These are phyloP conservation scores for Russula emetica DNA, from an alignment of 768 basidiomycete genomes.

Conservation along the genomic window DNA sequence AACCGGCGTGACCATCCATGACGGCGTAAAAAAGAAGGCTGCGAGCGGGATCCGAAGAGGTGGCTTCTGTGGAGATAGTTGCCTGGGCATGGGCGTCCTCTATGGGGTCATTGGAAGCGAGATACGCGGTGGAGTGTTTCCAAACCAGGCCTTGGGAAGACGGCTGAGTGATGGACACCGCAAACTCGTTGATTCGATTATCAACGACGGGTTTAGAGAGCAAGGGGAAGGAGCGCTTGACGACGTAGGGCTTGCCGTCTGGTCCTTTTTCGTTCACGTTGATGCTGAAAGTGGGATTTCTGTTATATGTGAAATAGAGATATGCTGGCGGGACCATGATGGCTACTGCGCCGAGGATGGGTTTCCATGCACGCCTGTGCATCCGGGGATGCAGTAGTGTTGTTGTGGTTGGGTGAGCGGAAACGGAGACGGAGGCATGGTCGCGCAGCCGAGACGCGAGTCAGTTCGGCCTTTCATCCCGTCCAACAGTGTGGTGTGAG, in stretches of 20 bases:
- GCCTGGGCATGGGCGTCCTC: constrained; percentile 82
- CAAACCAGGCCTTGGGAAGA: constrained; percentile 57
- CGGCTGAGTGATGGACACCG: constrained; percentile 42
- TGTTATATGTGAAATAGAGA: constrained; percentile 45
- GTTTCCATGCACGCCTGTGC: constrained; percentile 66
- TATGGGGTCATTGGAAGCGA: constrained; percentile 85
- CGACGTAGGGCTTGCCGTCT: constrained; percentile 58
- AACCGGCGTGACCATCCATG: constrained; percentile 89
- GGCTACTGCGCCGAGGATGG: constrained; percentile 51
- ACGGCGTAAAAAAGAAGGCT: constrained; percentile 83
- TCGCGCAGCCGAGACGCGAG: not conserved
- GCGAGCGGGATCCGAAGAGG: constrained; percentile 56
- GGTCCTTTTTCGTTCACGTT: constrained; percentile 49
- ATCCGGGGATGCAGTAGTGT: constrained; percentile 36
- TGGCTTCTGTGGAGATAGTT: constrained; percentile 57
- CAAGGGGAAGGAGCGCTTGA: constrained; percentile 49
- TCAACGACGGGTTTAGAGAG: constrained; percentile 54
- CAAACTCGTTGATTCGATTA: constrained; percentile 53
- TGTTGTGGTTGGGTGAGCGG: not conserved
- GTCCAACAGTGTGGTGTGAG: not conserved
- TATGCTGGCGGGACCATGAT: constrained; percentile 57
- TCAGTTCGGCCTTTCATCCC: not conserved
- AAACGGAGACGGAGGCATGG: not conserved
- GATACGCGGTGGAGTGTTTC: constrained; percentile 72
- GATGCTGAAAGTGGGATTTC: constrained; percentile 49